Evolutionary conservation across 129 eudicot species (phyloP), one percentile per base, ranked within the genome.

Genomic region (Pittosporum tobira): DNA sequence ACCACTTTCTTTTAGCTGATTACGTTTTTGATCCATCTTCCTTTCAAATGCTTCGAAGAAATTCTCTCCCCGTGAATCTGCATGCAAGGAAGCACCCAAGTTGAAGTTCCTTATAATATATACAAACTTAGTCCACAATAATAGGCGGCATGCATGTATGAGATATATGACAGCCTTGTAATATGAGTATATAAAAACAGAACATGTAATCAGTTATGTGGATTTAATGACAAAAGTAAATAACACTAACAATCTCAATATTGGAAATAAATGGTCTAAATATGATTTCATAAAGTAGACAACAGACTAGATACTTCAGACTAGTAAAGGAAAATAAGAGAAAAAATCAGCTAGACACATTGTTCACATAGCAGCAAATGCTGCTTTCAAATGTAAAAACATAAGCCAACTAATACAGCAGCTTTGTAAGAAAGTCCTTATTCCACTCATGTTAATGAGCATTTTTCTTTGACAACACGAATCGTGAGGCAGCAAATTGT

Each of bases 1-100:
- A 84, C 99, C 99, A 72, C 99, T 87, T 71, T 83, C 84, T 83
- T 81, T 87, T 60, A 93, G 67, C 67, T 73, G 87, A 22, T 58
- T 74, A 34, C 81, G 94, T 77, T 87, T 93, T 68, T 81, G 84
- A 67, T 87, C 74, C 68, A 87, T 81, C 82, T 93, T 93, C 76
- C 79, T 83, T 74, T 93, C 91, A 79, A 93, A 93, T 62, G 72
- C 76, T 79, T 81, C 84, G 60, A 78, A 84, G 78, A 77, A 75
- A 61, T 79, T 87, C 62, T 79, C 81, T 60, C 74, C 79, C 68
- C 77, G 64, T 6, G 81, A 72, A 78, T 86, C 98, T 91, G 91
- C 76, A 74, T 23, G 29, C 2, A 65, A 70, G 23, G 23, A 67
- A 48, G 54, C 37, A 65, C 54, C 61, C 42, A 53, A 21, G 44